Evolutionary conservation across 1,139 yeast species (phyloP), one percentile per base, ranked within the genome.

Genomic region (Scheffersomyces cryptocercus): DNA sequence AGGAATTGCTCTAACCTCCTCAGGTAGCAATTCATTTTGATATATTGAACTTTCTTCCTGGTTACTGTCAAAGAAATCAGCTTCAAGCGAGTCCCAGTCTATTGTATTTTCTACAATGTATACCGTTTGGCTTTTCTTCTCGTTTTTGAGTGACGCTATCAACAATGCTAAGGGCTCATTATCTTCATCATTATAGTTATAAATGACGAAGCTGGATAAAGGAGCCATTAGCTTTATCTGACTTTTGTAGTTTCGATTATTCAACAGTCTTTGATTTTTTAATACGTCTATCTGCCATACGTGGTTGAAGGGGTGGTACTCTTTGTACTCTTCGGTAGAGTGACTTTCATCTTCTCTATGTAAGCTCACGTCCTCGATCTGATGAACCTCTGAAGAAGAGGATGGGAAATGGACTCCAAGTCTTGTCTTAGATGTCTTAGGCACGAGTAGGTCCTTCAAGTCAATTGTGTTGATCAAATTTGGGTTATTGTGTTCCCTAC

Each of bases 161-260:
- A 51, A 37, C 8, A 41, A 28, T 2, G 54, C 54, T 20, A 45
- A 16, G 9, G 55, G 45, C 28, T 45, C 13, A 47, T 56, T 45
- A 29, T 52, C 49, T 39, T 56, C 48, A 30, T 49, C 52, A 16
- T 54, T 50, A 50, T 61, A 62, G 44, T 66, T 67, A 49, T 69
- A 71, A 10, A 70, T 49, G 2, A 71, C 52, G 44, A 70, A 68
- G 43, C 68, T 61, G 13, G 70, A 64, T 13, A 69, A 50, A 7
- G 67, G 60, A 1, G 72, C 68, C 61, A 64, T 62, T 36, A 70
- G 50, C 40, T 58, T 55, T n/a, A 63, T 49, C 48, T 71, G 77
- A 29, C 50, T 52, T 30, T 52, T 50, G 45, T 54, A 70, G 48
- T 69, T 70, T 20, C 77, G 52, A 44, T 67, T 70, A 44, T 63